Conservation (phyloP, 441 rosid genomes). For the Breynia disticha region DNA sequence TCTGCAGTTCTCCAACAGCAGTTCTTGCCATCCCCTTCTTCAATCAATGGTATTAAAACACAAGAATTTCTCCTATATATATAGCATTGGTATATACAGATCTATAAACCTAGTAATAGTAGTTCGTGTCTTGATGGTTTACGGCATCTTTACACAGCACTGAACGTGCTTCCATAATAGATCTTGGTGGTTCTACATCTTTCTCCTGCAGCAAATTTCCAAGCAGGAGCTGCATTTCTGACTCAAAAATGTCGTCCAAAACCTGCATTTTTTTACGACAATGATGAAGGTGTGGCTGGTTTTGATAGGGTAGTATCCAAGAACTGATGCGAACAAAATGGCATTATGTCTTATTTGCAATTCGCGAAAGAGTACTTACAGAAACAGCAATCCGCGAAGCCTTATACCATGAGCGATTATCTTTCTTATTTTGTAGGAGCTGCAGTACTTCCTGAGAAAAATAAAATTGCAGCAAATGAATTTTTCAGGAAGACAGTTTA, state of each 20-base stretch:
- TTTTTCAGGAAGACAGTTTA: too few species aligned
- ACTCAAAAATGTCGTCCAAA: slow-evolving; percentile 50
- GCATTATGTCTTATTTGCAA: background rate
- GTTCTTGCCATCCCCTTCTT: too few species aligned
- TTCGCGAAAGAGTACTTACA: slow-evolving; percentile 22
- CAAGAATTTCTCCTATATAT: too few species aligned
- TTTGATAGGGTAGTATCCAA: too few species aligned
- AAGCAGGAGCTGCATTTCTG: slow-evolving; percentile 51
- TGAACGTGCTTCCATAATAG: slow-evolving; percentile 56
- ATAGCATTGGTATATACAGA: background rate
- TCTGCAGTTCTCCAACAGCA: too few species aligned
- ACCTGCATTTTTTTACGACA: slow-evolving; percentile 23
- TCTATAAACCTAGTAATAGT: background rate
- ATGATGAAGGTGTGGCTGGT: background rate
- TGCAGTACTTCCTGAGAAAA: slow-evolving; percentile 46
- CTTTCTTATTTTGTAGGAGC: slow-evolving; percentile 69
- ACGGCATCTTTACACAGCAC: slow-evolving; percentile 44
- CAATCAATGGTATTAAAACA: too few species aligned
- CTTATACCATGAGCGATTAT: slow-evolving; percentile 77
- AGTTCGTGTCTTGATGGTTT: background rate
- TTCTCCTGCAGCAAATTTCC: slow-evolving; percentile 45
- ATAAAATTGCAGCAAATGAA: background rate
- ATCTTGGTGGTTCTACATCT: slow-evolving; percentile 60
- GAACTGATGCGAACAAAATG: too few species aligned
- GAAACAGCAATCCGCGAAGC: slow-evolving; percentile 65